Conservation (phyloP, 257 asterid genomes). For the Petunia axillaris region DNA sequence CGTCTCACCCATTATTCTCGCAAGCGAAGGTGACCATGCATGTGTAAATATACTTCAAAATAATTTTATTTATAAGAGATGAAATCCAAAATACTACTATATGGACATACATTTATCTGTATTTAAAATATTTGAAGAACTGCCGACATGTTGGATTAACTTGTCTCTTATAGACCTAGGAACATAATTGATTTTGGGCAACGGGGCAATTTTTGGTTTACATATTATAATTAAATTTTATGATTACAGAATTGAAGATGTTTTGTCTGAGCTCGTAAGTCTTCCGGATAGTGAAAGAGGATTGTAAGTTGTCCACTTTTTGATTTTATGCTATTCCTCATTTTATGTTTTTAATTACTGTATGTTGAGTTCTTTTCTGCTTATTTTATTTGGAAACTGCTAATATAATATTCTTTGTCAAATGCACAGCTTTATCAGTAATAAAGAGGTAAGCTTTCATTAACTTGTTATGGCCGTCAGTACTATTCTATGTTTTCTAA, state of each 20-base stretch:
- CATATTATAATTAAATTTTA: neutral
- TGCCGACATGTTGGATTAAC: neutral
- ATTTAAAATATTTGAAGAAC: neutral
- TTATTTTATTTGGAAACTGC: neutral
- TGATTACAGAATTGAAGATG: slow-evolving; percentile 17
- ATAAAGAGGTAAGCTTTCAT: slow-evolving; percentile 12
- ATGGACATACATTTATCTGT: too few species aligned
- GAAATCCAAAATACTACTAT: neutral
- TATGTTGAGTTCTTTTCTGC: neutral
- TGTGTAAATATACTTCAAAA: neutral
- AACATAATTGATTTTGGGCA: too few species aligned
- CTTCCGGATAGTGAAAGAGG: slow-evolving; percentile 24
- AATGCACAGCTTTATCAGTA: slow-evolving; percentile 8
- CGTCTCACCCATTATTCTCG: slow-evolving; percentile 25
- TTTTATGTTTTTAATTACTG: neutral
- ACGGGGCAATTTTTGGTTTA: too few species aligned
- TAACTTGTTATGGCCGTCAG: neutral
- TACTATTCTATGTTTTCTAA: too few species aligned
- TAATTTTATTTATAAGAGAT: neutral
- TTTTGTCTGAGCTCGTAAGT: neutral
- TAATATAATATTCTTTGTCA: neutral
- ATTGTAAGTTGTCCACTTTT: neutral
- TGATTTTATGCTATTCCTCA: neutral
- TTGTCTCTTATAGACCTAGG: neutral
- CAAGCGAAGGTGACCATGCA: neutral